phyloP scores from a whole-genome alignment of 148 eudicot species.

The Rhododendron kiyosumense region DNA sequence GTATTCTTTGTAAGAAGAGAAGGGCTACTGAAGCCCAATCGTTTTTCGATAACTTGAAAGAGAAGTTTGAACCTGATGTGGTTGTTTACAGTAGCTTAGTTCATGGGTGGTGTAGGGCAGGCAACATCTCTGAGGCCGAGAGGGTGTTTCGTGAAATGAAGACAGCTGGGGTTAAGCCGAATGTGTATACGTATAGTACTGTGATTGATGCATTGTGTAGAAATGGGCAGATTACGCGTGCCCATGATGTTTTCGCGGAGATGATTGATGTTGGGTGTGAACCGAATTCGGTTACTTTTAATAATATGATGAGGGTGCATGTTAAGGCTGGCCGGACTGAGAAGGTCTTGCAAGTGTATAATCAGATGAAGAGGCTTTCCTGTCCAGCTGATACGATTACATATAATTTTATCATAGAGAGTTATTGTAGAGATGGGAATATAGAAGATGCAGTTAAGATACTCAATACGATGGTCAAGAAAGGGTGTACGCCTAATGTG shows the following conservation, averaged over 20 bases:
- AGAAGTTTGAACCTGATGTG: constrained; percentile 60
- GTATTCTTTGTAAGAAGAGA: constrained; percentile 62
- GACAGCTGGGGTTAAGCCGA: constrained; percentile 57
- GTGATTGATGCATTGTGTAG: constrained; percentile 89
- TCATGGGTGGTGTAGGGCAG: constrained; percentile 81
- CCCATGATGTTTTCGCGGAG: constrained; percentile 86
- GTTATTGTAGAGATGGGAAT: constrained; percentile 73
- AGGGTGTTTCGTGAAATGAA: constrained; percentile 82
- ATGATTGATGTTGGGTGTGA: constrained; percentile 71
- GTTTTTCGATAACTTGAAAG: constrained; percentile 66
- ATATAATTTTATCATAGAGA: constrained; percentile 65
- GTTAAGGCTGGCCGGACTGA: constrained; percentile 70
- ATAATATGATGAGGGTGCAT: constrained; percentile 84
- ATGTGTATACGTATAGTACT: constrained; percentile 67
- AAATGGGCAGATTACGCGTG: constrained; percentile 69
- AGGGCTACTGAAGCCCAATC: constrained; percentile 69
- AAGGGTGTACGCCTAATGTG: constrained; percentile 54
- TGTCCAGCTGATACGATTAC: constrained; percentile 65
- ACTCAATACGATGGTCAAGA: constrained; percentile 60
- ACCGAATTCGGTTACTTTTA: constrained; percentile 76
- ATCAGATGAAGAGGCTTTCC: constrained; percentile 75
- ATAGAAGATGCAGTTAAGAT: constrained; percentile 73
- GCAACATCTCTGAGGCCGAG: constrained; percentile 67
- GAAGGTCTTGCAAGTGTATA: constrained; percentile 76
- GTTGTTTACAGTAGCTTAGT: constrained; percentile 68